phyloP scores from a whole-genome alignment of 2,329 filamentous ascomycete species.

The Diaporthe velutina region DNA sequence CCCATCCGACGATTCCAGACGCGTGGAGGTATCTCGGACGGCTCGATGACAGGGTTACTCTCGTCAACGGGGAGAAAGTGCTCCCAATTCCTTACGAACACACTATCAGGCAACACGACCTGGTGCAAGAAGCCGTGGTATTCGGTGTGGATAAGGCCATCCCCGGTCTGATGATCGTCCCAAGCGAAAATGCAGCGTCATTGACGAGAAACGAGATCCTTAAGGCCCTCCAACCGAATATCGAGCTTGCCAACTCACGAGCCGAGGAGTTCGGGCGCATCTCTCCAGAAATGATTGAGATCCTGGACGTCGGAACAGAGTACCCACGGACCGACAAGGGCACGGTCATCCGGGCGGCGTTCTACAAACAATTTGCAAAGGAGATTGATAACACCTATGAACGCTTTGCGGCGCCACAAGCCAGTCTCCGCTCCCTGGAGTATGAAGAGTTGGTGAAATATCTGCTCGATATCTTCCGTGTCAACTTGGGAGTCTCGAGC shows the following conservation, averaged over 20 bases:
- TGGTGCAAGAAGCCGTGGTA: conserved; percentile 68
- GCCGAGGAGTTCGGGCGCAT: conserved; percentile 67
- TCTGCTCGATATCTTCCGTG: conserved; percentile 43
- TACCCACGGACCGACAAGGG: conserved; percentile 68
- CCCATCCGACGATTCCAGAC: conserved; percentile 55
- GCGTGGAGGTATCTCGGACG: conserved; percentile 61
- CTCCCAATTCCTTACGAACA: conserved; percentile 63
- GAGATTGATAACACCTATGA: conserved; percentile 61
- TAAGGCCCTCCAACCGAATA: conserved; percentile 60
- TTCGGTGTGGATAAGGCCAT: conserved; percentile 67
- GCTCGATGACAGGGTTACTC: conserved; percentile 59
- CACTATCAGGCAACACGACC: conserved; percentile 62
- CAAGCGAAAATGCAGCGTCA: conserved; percentile 55
- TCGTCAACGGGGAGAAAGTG: conserved; percentile 63
- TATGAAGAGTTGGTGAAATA: conserved; percentile 34
- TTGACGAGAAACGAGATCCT: conserved; percentile 57
- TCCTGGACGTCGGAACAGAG: conserved; percentile 57
- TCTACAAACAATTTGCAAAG: conserved; percentile 61
- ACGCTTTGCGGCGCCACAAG: conserved; percentile 41
- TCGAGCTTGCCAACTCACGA: conserved; percentile 63
- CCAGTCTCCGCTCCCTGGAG: not conserved
- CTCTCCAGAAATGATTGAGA: conserved; percentile 63
- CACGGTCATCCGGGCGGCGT: conserved; percentile 65
- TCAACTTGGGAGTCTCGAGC: conserved; percentile 39
- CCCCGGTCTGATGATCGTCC: conserved; percentile 67